Conservation (phyloP, 305 asterid species). For the Fraxinus paxiana region DNA sequence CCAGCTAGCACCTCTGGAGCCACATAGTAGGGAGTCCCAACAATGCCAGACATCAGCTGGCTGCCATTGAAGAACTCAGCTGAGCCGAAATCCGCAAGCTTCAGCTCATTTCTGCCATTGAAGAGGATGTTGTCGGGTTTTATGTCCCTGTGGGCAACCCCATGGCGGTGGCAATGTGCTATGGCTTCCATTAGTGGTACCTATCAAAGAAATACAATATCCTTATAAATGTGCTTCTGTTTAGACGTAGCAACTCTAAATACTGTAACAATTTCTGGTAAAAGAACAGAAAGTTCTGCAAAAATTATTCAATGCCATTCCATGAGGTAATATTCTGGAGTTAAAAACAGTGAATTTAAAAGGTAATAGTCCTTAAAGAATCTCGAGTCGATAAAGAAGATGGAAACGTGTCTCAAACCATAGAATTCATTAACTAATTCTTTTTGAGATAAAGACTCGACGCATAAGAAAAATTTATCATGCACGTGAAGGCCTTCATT, state of each 20-base stretch:
- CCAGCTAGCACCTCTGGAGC: conserved; percentile 76
- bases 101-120: conserved; percentile 44
- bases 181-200: conserved; percentile 72
- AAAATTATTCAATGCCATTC: not conserved
- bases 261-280: not conserved
- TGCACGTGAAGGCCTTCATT: too few species aligned
- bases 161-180: conserved; percentile 58
- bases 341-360: not conserved
- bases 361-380: not conserved
- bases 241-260: not conserved
- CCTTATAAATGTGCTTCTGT: not conserved
- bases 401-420: not conserved
- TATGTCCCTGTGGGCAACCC: conserved; percentile 73
- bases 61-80: conserved; percentile 52
- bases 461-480: too few species aligned
- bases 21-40: conserved; percentile 83
- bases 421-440: not conserved
- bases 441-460: too few species aligned
- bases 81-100: conserved; percentile 78
- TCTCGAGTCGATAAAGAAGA: not conserved
- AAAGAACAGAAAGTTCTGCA: not conserved
- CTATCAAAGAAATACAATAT: conserved; percentile 22
- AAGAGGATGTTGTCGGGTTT: conserved; percentile 76
- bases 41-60: conserved; percentile 55
- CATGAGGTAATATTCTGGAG: not conserved